These are phyloP conservation scores for Sequoiadendron giganteum DNA, from an alignment of 75 land plant species.

Conservation along the genomic window DNA sequence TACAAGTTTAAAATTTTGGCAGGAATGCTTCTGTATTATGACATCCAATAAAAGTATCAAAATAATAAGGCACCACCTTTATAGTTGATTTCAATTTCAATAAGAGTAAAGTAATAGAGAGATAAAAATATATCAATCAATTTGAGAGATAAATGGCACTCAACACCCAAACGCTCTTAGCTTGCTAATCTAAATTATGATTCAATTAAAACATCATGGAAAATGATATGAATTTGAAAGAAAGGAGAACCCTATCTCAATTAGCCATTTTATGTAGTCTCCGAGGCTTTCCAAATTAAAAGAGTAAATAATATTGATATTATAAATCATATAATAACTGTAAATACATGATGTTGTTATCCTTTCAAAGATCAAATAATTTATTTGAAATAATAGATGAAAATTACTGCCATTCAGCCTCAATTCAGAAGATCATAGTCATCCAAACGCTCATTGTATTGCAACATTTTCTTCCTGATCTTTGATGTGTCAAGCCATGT, in stretches of 20 bases:
- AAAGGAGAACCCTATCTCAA: neutral
- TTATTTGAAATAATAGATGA: neutral
- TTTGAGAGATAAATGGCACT: too few relatives aligned
- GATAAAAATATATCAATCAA: too few relatives aligned
- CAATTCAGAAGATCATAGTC: conserved; percentile 85
- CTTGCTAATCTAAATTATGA: neutral
- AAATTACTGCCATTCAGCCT: neutral
- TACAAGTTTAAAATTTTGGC: neutral
- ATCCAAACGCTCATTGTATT: conserved; percentile 86
- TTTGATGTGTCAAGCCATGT: conserved; percentile 98
- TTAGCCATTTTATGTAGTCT: neutral
- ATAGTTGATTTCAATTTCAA: neutral
- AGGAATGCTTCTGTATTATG: neutral
- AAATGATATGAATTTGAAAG: neutral
- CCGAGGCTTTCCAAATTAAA: neutral
- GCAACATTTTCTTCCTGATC: conserved; percentile 79
- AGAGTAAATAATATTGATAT: neutral
- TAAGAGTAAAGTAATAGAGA: neutral
- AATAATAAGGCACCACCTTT: neutral
- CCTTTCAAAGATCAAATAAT: neutral
- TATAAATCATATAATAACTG: neutral
- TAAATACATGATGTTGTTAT: neutral
- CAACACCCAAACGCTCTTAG: neutral
- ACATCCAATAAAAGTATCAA: neutral
- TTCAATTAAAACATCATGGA: neutral